Conservation (phyloP, 768 basidiomycete species). For the Termitomyces sp. region DNA sequence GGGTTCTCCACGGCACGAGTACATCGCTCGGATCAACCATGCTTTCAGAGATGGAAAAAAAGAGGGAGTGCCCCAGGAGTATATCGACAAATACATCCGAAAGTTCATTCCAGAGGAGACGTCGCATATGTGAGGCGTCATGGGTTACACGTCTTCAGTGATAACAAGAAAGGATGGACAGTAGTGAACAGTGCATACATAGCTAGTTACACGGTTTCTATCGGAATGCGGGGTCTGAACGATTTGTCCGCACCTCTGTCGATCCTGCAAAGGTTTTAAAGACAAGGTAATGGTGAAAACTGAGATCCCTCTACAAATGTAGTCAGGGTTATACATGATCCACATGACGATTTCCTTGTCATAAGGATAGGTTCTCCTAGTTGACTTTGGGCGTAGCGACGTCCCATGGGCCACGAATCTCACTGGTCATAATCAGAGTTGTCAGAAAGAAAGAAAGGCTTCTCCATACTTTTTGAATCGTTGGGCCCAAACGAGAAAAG, state of each 20-base stretch:
- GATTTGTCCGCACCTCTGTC: not conserved
- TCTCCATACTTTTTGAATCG: constrained; percentile 75
- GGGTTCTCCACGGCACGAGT: constrained; percentile 32
- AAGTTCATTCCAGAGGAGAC: constrained; percentile 29
- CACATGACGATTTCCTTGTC: not conserved
- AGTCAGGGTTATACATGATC: not conserved
- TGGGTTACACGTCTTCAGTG: no score
- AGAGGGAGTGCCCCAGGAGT: constrained; percentile 32
- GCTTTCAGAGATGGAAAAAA: constrained; percentile 35
- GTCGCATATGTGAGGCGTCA: not conserved
- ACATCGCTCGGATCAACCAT: constrained; percentile 40
- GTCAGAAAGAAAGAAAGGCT: constrained; percentile 5
- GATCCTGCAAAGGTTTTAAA: not conserved
- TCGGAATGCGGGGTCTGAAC: not conserved
- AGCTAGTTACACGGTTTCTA: not conserved
- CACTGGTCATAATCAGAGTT: constrained; percentile 39
- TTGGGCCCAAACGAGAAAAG: constrained; percentile 77
- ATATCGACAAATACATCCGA: constrained; percentile 39
- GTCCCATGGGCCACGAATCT: constrained; percentile 89
- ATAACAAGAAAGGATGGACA: constrained; percentile 6
- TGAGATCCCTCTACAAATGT: not conserved
- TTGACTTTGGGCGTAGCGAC: constrained; percentile 73
- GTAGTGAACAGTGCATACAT: not conserved
- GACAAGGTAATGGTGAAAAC: not conserved
- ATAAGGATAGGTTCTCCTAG: not conserved